Percentiles rank a stretch among this genome's conserved stretches.
These are phyloP conservation scores for Talaromyces sp. DNA, from an alignment of 2,329 filamentous ascomycete species.

Conservation along the genomic window DNA sequence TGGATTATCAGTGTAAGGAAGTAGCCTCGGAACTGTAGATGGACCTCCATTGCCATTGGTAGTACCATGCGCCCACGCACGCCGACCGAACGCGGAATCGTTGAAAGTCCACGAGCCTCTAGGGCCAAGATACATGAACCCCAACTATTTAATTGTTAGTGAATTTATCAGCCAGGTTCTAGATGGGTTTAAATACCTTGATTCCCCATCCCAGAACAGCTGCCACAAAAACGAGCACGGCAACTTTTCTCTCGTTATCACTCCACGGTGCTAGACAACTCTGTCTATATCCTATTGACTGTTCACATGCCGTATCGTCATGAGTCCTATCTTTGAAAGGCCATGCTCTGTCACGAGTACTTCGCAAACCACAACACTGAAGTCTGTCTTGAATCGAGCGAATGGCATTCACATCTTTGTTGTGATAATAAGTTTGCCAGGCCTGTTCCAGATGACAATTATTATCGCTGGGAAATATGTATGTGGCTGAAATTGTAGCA, in stretches of 20 bases:
- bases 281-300: constrained; percentile 24
- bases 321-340: constrained; percentile 30
- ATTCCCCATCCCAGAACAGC: constrained; percentile 18
- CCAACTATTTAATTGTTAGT: background rate
- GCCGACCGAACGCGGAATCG: background rate
- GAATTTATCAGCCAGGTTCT: background rate
- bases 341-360: constrained; percentile 33
- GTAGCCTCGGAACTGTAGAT: constrained; percentile 1
- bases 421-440: constrained; percentile 27
- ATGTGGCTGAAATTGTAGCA: constrained; percentile 25
- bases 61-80: background rate
- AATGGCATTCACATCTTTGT: constrained; percentile 25
- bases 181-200: constrained; percentile 14
- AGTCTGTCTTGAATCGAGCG: constrained; percentile 28
- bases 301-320: constrained; percentile 26
- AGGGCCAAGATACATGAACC: background rate
- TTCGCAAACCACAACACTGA: constrained; percentile 31
- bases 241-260: constrained; percentile 20
- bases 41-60: background rate
- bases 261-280: constrained; percentile 28
- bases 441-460: constrained; percentile 25
- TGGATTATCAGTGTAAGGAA: constrained; percentile 3
- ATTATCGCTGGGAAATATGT: constrained; percentile 21
- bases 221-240: constrained; percentile 25
- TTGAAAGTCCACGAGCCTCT: background rate